Base-by-base conservation (phyloP, 2,329 filamentous ascomycete species). In the Trichoderma simmonsii region DNA sequence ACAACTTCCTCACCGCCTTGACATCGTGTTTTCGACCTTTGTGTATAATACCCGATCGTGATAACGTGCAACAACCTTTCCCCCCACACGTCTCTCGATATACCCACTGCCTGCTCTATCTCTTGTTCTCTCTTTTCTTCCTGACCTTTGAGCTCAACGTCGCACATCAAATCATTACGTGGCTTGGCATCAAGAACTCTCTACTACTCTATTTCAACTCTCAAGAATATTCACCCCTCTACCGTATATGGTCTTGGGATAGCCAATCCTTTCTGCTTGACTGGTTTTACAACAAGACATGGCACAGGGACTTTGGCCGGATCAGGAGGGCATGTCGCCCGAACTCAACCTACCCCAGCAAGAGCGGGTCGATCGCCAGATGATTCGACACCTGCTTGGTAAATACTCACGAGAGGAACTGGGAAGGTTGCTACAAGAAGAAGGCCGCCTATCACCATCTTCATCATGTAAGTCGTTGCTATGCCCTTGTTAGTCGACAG, bases 311-410 rank as follows among this genome's bases (percentile, higher is more conserved):
- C 74, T 77, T 71, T 79, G 77, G 79, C 75, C 79, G 72, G 79
- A 79, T 64, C 73, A 73, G 64, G 80, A 80, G 70, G 78, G 76
- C 74, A 73, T 77, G 73, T 76, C 79, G 43, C 77, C 79, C 71
- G 76, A 76, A 66, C 71, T 69, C 57, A 70, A 34, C 26, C 66
- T 73, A 24, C 75, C 76, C 39, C 75, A 77, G 34, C 77, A 78
- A 36, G 76, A 78, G 60, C 76, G 77, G n/a, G 76, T 81, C 48
- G 80, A 81, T 71, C 79, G 79, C 12, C 80, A 81, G 68, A 75
- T 81, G 64, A 78, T 81, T 39, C 78, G 80, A 36, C 80, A 81
- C 74, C 77, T 81, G 9, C 77, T 81, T 75, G 75, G 73, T 67
- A 77, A 78, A 60, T 81, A 81, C 71, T 77, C 78, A 36, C 77